Evolutionary conservation across 352 stramenopile genomes (phyloP), one percentile per base, ranked within the genome.

Genomic region (Globisporangium spiculum): DNA sequence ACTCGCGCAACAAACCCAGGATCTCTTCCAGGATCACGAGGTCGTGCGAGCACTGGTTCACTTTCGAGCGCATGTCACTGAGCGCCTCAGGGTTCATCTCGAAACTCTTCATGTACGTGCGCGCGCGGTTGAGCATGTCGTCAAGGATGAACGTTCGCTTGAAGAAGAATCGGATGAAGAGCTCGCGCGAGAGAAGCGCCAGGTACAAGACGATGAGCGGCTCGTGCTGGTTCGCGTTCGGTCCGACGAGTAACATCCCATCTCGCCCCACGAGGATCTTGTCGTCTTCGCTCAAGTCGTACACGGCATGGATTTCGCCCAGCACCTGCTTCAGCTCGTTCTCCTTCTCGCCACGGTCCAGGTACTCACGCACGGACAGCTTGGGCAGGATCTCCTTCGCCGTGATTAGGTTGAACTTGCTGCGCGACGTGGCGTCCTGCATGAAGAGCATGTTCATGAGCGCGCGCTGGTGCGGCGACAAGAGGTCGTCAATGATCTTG

Each of bases 391-490:
- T 99, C 57, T 98, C 93, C 62, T 96, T 96, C n/a, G 97, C 97
- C 26, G 98, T 98, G 57, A 99, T 97, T 22, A 99, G 72, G 65
- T 98, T 98, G 70, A 99, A 97, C 69, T 99, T 99, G 80, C 98
- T 98, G 32, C 97, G 79, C 50, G 97, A 98, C 20, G 80, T 73
- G 27, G 94, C 89, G 74, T 99, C 96, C 55, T 96, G 91, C 74
- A 98, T 96, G 71, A 99, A 99, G 10, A 99, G 86, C 71, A 98
- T 90, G 57, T 98, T 89, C 62, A 99, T 79, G 24, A 99, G 78
- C 14, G 89, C 82, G 55, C 96, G 82, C 76, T 99, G 97, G 69
- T 99, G 95, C 38, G 96, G 84, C 0, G 94, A 98, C 50, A 99
- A 84, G 52, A 99, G 83, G 34, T 96, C 94, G 72, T 99, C 97